Conservation (phyloP, 345 rosid species). For the Aegle marmelos region DNA sequence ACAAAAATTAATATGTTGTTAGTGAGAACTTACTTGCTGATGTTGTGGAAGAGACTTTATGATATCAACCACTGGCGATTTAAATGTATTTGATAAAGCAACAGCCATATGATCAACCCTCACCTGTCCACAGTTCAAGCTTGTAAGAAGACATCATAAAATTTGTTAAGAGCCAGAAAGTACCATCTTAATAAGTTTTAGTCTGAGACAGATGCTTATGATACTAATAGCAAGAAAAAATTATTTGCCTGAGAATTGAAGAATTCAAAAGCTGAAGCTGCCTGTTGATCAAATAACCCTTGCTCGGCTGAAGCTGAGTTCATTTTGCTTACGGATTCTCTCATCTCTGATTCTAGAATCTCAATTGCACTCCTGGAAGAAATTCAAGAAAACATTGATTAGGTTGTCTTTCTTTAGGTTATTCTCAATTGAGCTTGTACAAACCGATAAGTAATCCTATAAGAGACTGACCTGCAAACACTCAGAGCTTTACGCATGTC, state of each 20-base stretch:
- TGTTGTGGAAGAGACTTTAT: slow-evolving; percentile 94
- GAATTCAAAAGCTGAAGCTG: slow-evolving; percentile 25
- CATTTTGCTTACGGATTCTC: slow-evolving; percentile 32
- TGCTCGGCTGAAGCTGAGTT: slow-evolving; percentile 20
- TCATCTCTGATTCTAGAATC: slow-evolving; percentile 66
- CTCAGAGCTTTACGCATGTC: slow-evolving; percentile 93
- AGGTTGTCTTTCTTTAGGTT: not conserved
- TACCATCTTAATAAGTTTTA: not conserved
- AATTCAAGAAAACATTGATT: not conserved
- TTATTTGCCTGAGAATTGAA: slow-evolving; percentile 22
- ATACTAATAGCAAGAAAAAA: not conserved
- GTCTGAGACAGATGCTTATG: not conserved
- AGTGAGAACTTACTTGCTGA: slow-evolving; percentile 65
- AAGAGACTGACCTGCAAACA: slow-evolving; percentile 64
- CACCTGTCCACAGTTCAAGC: slow-evolving; percentile 39
- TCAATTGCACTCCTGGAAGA: slow-evolving; percentile 73
- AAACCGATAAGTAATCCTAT: not conserved
- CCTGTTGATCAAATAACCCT: slow-evolving; percentile 20
- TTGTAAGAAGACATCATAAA: not conserved
- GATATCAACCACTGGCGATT: slow-evolving; percentile 76
- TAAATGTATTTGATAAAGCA: slow-evolving; percentile 81
- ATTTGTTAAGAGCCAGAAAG: not conserved
- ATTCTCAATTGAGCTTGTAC: not conserved
- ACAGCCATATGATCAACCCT: slow-evolving; percentile 78
- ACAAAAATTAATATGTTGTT: not conserved